Evolutionary conservation across 768 basidiomycete species (phyloP), one percentile per base, ranked within the genome.

Genomic region (Amanita rimosa): DNA sequence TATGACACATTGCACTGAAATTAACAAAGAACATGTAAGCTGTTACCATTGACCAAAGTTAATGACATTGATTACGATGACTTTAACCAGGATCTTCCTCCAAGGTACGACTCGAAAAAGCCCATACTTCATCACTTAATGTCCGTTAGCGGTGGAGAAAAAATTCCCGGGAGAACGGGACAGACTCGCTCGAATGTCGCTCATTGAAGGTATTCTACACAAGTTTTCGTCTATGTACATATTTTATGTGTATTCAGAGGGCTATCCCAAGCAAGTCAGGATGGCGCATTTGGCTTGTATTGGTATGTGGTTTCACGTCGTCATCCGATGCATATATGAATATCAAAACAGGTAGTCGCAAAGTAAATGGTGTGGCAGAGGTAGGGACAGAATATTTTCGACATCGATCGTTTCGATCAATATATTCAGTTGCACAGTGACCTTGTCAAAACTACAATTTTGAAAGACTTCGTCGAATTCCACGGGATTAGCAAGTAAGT

Each of bases 321-420:
- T 36, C 16, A 22, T 13, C 7, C 16, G 9, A 6, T 26, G 36
- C 9, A 31, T 6, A 4, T 13, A 7, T 31, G 27, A 26, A 39
- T 13, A 35, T 7, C 17, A 10, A 4, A 53, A 44, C 50, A 81
- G 80, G 81, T 24, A 86, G 83, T 58, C 78, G 83, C 56, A 87
- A 83, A 61, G 86, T 93, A 58, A 99, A 99, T 57, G 95, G 96
- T 59, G 96, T 98, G 11, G 95, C 96, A 8, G 95, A 93, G 70
- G 80, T 83, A 54, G 8, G 60, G 44, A 24, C 53, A 13, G 3
- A 17, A 10, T 14, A 48, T 16, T 17, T 41, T 36, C 39, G 31
- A 16, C 39, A 34, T 16, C 26, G 14, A 17, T 14, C 17, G 11
- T 22, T 35, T 14, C 8, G 22, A 26, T 43, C 24, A 29, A 17